Percentiles rank a stretch among this genome's conserved stretches.
Evolutionary conservation across 1,139 yeast species (phyloP).

Genomic region (Debaryomyces coudertii): DNA sequence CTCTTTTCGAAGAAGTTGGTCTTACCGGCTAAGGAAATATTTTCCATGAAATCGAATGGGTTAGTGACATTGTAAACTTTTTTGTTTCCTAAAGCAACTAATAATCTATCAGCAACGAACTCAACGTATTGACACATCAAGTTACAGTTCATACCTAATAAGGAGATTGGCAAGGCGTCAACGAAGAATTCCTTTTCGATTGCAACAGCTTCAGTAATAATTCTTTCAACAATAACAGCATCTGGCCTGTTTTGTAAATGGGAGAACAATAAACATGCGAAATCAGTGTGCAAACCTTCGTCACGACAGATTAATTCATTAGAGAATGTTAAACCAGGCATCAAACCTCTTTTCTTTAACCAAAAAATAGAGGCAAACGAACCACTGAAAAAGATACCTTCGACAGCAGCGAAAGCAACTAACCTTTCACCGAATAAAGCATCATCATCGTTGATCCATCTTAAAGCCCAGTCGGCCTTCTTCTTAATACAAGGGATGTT

Average conservation of each 20-base stretch:
- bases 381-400: slow-evolving; percentile 97
- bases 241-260: slow-evolving; percentile 91
- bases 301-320: slow-evolving; percentile 97
- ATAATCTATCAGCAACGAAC: slow-evolving; percentile 93
- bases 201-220: slow-evolving; percentile 91
- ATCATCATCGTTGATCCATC: slow-evolving; percentile 89
- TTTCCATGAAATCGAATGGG: slow-evolving; percentile 99
- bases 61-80: slow-evolving; percentile 85
- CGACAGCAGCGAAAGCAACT: slow-evolving; percentile 98
- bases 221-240: slow-evolving; percentile 72
- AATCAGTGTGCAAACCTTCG: slow-evolving; percentile 98
- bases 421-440: slow-evolving; percentile 93
- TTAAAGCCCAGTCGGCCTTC: slow-evolving; percentile 97
- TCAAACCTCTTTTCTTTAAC: slow-evolving; percentile 95
- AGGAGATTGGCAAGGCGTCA: slow-evolving; percentile 88
- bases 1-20: slow-evolving; percentile 99
- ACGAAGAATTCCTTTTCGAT: slow-evolving; percentile 94
- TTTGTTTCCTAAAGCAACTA: slow-evolving; percentile 86
- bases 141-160: slow-evolving; percentile 89
- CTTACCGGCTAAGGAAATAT: slow-evolving; percentile 95
- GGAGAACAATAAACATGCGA: slow-evolving; percentile 92
- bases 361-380: slow-evolving; percentile 98
- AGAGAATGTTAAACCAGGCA: slow-evolving; percentile 98
- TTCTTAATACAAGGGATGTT: slow-evolving; percentile 91
- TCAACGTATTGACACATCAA: slow-evolving; percentile 98